Evolutionary conservation across 257 asterid genomes (phyloP), one percentile per base, ranked within the genome.

Genomic region (Knoxia roxburghii): DNA sequence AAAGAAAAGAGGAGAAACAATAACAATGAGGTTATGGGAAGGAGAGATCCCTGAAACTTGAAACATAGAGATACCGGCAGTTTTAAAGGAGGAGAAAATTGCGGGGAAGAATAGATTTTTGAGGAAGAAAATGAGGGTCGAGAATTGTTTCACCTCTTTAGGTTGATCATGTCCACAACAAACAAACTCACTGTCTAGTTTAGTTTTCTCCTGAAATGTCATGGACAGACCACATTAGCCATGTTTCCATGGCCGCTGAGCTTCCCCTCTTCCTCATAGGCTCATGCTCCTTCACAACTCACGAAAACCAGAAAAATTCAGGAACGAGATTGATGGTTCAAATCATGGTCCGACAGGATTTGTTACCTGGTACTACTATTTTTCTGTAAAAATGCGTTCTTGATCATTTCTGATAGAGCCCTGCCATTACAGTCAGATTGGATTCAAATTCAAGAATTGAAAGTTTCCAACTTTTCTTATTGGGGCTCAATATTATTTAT

Each of bases 41-140:
- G 72, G 71, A 76, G 76, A 79, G 81, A 77, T 78, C 76, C 75
- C 74, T 74, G 86, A 76, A 72, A 45, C 63, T 60, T 56, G 69
- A 64, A 64, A 60, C n/a, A 56, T 51, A 41, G 21, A 58, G 29
- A 59, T 65, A 58, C 74, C 73, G 72, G 53, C 57, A 26, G 59
- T 73, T 78, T 74, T 78, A 69, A 75, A 63, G 73, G 26, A 55
- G 59, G 79, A 78, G 95, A 77, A 7, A 81, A 68, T 54, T 77
- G 73, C 80, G 90, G 87, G 30, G 73, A 65, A 43, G 56, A 67
- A 27, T 68, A 48, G 63, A 71, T 64, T 43, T 67, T 64, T 53
- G 37, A 54, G 70, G 82, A 45, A 57, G 37, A 20, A 66, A 84
- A 80, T 70, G 32, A 70, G 77, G 80, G 87, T 73, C 72, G 74